Conservation (phyloP, 2,329 filamentous ascomycete genomes). For the Bipolaris zeicola region DNA sequence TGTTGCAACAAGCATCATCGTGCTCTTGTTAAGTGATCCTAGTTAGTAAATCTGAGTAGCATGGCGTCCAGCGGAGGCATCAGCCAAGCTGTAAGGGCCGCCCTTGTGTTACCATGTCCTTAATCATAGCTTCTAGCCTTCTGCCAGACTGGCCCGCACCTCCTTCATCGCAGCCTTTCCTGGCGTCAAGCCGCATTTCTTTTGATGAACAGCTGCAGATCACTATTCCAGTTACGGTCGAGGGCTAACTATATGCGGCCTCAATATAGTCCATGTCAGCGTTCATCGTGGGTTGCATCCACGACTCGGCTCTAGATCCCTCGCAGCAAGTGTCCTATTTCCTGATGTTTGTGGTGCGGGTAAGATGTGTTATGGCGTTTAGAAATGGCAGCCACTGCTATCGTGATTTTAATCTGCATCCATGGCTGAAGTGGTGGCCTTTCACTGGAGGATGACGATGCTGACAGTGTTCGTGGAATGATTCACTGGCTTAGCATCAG, state of each 20-base stretch:
- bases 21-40: not conserved
- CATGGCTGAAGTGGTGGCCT: conserved; percentile 20
- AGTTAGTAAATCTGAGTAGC: conserved; percentile 1
- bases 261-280: conserved; percentile 32
- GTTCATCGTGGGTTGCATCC: conserved; percentile 26
- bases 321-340: conserved; percentile 18
- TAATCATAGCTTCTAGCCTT: conserved; percentile 22
- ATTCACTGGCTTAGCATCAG: conserved; percentile 27
- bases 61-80: not conserved
- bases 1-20: not conserved
- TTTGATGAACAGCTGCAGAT: conserved; percentile 25
- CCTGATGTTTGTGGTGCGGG: conserved; percentile 24
- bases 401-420: conserved; percentile 23
- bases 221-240: conserved; percentile 20
- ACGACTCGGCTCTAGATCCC: conserved; percentile 27
- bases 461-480: conserved; percentile 9
- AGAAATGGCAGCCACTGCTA: conserved; percentile 22
- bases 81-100: conserved; percentile 3
- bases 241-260: conserved; percentile 34
- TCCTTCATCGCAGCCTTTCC: conserved; percentile 19
- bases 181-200: conserved; percentile 15
- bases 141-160: conserved; percentile 23
- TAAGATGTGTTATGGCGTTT: conserved; percentile 33
- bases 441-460: conserved; percentile 23
- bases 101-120: conserved; percentile 17